Conservation (phyloP, 169 alveolate species). For the Cryptosporidium canis region DNA sequence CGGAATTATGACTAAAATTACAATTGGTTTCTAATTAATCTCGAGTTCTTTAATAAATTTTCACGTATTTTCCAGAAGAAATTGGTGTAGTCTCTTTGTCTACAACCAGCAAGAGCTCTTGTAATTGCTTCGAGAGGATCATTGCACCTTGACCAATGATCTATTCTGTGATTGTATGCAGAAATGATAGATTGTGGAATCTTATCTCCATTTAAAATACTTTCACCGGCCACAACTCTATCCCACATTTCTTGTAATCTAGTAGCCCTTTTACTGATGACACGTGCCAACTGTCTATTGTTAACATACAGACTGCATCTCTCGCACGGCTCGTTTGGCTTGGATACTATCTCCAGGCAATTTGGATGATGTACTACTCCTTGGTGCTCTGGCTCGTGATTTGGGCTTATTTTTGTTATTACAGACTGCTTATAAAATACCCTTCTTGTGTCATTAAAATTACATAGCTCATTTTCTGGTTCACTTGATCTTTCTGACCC, state of each 20-base stretch:
- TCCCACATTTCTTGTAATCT: conserved; percentile 72
- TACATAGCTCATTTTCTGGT: background rate
- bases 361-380: conserved; percentile 72
- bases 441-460: conserved; percentile 53
- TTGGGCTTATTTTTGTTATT: conserved; percentile 58
- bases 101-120: conserved; percentile 70
- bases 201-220: conserved; percentile 39
- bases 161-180: conserved; percentile 67
- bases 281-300: conserved; percentile 68
- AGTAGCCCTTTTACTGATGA: conserved; percentile 68
- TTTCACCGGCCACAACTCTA: conserved; percentile 59
- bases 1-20: background rate
- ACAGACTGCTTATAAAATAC: conserved; percentile 68
- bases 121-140: conserved; percentile 70
- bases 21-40: conserved; percentile 20
- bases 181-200: conserved; percentile 60
- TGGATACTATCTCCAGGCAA: conserved; percentile 17
- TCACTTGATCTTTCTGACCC: conserved; percentile 69
- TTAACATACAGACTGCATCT: conserved; percentile 51
- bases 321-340: conserved; percentile 54
- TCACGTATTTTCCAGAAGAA: conserved; percentile 68
- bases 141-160: conserved; percentile 71
- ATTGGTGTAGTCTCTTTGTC: conserved; percentile 71
- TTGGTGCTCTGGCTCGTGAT: conserved; percentile 67
- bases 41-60: conserved; percentile 40